Percentiles rank a stretch among this genome's conserved stretches.
Evolutionary conservation across 192 early-diverging fungal species (phyloP).

Genomic region (Pilobolus umbonatus): DNA sequence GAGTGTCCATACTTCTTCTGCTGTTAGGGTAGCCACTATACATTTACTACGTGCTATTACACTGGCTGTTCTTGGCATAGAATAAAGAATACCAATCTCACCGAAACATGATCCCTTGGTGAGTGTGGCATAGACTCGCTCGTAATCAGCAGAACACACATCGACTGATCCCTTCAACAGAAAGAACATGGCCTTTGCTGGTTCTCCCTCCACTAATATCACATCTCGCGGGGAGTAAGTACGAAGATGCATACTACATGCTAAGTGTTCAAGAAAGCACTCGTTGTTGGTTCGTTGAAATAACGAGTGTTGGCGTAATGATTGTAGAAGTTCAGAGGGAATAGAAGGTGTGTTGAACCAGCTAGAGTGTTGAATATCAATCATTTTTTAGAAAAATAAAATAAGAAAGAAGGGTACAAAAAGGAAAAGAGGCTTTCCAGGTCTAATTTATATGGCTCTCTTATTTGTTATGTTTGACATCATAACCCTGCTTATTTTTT

Average conservation of each 20-base stretch:
- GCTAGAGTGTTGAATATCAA: too few relatives aligned
- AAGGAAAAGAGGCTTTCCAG: too few relatives aligned
- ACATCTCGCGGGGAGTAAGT: constrained; percentile 19
- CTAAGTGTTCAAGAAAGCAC: constrained; percentile 27
- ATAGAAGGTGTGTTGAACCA: too few relatives aligned
- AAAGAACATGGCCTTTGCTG: constrained; percentile 54
- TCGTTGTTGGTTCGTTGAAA: constrained; percentile 33
- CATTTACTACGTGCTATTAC: constrained; percentile 63
- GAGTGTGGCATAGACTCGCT: constrained; percentile 48
- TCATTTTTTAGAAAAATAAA: too few relatives aligned
- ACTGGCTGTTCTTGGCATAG: constrained; percentile 66
- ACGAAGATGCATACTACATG: constrained; percentile 28
- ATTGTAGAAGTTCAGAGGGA: constrained; percentile 22
- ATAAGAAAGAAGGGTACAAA: too few relatives aligned
- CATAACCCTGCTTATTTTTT: too few relatives aligned
- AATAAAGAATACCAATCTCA: constrained; percentile 74
- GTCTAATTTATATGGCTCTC: too few relatives aligned
- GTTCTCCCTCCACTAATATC: constrained; percentile 36
- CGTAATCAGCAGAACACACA: constrained; percentile 47
- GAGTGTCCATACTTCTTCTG: constrained; percentile 51
- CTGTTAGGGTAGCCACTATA: constrained; percentile 54
- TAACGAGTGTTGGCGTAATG: constrained; percentile 28
- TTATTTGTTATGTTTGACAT: too few relatives aligned
- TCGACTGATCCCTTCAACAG: constrained; percentile 43
- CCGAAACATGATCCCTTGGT: constrained; percentile 71